Percentiles rank a stretch among this genome's conserved stretches.
Evolutionary conservation across 2,329 filamentous ascomycete species (phyloP).

Genomic region (Didymella pomorum): DNA sequence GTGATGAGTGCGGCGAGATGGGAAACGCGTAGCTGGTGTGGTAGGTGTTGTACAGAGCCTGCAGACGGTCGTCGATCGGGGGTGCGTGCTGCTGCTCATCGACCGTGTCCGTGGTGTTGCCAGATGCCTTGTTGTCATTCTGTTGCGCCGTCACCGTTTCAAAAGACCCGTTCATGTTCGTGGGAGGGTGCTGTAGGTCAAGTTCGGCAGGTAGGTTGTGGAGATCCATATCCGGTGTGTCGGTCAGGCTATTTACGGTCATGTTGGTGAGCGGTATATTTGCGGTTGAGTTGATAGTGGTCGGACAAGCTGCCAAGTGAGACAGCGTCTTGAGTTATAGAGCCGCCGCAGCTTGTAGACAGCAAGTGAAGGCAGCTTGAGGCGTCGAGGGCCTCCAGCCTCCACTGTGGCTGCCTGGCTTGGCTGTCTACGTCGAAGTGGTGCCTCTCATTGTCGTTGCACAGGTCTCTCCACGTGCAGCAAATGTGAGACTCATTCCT

Average conservation of each 20-base stretch:
- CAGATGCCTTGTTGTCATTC: background rate
- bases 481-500: slow-evolving; percentile 3
- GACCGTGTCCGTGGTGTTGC: background rate
- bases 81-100: background rate
- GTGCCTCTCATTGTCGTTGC: background rate
- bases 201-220: background rate
- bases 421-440: background rate
- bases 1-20: slow-evolving; percentile 16
- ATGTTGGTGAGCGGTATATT: background rate
- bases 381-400: background rate
- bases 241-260: background rate
- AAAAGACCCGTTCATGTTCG: background rate
- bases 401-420: background rate
- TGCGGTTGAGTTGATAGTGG: background rate
- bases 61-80: slow-evolving; percentile 10
- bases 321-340: background rate
- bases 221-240: background rate
- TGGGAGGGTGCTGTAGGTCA: background rate
- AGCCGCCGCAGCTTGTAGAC: background rate
- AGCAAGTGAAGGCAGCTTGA: background rate
- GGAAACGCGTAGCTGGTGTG: slow-evolving; percentile 17
- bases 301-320: background rate
- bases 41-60: slow-evolving; percentile 24
- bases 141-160: background rate
- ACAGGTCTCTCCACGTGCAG: background rate